phyloP scores from a whole-genome alignment of 1,284 basidiomycete species.

The Austropuccinia psidii region DNA sequence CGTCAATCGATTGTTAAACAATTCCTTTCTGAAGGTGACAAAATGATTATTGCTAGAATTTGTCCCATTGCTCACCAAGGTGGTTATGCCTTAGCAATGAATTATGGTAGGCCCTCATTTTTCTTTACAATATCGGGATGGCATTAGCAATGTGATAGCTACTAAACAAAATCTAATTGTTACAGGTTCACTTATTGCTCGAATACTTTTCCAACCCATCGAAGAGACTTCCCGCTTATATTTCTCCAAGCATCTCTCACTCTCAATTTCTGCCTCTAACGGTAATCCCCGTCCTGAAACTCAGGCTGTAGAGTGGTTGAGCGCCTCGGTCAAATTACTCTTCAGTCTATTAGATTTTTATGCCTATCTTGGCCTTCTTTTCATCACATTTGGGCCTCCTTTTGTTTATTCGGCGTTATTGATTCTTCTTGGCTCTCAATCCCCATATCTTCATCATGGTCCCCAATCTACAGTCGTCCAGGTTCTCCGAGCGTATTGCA shows the following conservation, averaged over 20 bases:
- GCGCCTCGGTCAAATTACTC: conserved; percentile 43
- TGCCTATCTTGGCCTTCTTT: conserved; percentile 60
- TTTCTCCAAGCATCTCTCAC: conserved; percentile 63
- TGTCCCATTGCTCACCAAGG: conserved; percentile 78
- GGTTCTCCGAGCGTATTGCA: conserved; percentile 64
- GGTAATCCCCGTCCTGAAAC: conserved; percentile 22
- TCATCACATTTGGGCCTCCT: conserved; percentile 60
- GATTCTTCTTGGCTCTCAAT: conserved; percentile 54
- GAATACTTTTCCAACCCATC: conserved; percentile 83
- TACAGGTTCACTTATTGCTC: conserved; percentile 76
- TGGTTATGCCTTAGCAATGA: conserved; percentile 85
- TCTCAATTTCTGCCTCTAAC: conserved; percentile 29
- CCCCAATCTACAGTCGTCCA: conserved; percentile 61
- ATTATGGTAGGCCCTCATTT: conserved; percentile 62
- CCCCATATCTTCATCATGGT: conserved; percentile 58
- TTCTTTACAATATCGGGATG: not conserved
- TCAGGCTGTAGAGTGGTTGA: not conserved
- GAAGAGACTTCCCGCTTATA: conserved; percentile 81
- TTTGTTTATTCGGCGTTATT: conserved; percentile 64
- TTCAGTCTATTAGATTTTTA: conserved; percentile 62
- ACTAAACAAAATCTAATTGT: not conserved
- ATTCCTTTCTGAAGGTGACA: conserved; percentile 89
- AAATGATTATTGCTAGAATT: conserved; percentile 72
- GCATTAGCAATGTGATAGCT: not conserved
- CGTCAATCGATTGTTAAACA: conserved; percentile 84